Percentiles rank a stretch among this genome's conserved stretches.
These are phyloP conservation scores for Phytophthora gonapodyides DNA, from an alignment of 352 stramenopile species.

Conservation along the genomic window DNA sequence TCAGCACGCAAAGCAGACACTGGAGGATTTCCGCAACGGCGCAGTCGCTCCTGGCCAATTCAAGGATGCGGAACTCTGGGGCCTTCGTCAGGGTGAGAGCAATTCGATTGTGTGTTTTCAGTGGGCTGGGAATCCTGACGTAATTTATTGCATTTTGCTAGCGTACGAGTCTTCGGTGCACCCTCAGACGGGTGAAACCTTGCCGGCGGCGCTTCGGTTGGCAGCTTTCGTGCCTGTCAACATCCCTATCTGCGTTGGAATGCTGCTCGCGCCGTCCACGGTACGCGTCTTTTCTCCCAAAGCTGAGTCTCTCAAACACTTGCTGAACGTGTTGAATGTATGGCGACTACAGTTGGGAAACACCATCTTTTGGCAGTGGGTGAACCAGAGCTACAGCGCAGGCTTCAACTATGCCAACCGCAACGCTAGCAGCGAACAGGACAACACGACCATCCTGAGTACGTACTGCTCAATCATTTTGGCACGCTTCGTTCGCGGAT, in stretches of 20 bases:
- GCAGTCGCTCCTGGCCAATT: conserved; percentile 45
- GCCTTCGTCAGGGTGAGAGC: conserved; percentile 57
- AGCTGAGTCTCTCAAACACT: conserved; percentile 1
- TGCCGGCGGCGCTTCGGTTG: conserved; percentile 71
- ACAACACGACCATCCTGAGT: conserved; percentile 80
- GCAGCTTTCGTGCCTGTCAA: conserved; percentile 88
- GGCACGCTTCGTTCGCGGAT: too few species aligned
- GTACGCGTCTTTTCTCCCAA: conserved; percentile 32
- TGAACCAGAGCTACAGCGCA: conserved; percentile 90
- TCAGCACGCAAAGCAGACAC: conserved; percentile 51
- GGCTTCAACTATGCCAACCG: conserved; percentile 91
- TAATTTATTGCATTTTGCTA: conserved; percentile 24
- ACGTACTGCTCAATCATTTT: conserved; percentile 20
- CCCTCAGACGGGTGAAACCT: conserved; percentile 79
- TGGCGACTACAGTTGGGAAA: conserved; percentile 49
- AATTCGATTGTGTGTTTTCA: background rate
- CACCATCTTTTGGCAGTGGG: conserved; percentile 90
- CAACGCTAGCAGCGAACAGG: conserved; percentile 81
- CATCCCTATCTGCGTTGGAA: conserved; percentile 86
- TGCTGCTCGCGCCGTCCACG: conserved; percentile 80
- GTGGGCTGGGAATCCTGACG: conserved; percentile 2
- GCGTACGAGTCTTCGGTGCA: conserved; percentile 82
- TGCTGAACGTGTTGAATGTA: background rate
- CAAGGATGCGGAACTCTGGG: conserved; percentile 78
- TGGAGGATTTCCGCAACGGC: conserved; percentile 62